phyloP scores from a whole-genome alignment of 805 yeast genomes.

The Spencermartinsiella europaea region DNA sequence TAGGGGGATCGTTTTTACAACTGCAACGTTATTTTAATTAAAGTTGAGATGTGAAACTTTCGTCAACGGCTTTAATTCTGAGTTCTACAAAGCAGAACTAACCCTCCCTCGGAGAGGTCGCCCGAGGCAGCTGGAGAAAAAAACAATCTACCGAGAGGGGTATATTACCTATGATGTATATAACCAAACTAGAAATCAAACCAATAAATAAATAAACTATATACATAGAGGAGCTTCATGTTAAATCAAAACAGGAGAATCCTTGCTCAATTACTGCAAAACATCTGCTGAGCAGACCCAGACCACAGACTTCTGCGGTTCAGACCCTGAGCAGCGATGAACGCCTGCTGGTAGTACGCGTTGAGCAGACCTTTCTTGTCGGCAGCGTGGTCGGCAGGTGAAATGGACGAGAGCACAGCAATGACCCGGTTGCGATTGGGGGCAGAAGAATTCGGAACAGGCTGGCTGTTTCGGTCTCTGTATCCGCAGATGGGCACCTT shows the following conservation, averaged over 20 bases:
- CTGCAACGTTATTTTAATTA: too few species aligned
- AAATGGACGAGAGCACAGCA: conserved; percentile 4
- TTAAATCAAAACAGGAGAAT: too few species aligned
- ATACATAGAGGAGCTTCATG: background rate
- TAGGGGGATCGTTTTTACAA: too few species aligned
- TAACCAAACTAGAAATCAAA: too few species aligned
- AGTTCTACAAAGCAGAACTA: background rate
- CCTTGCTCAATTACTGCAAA: conserved; percentile 9
- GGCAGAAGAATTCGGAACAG: conserved; percentile 26
- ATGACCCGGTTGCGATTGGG: conserved; percentile 10
- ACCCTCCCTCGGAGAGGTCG: too few species aligned
- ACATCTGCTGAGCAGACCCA: conserved; percentile 31
- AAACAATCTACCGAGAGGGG: too few species aligned
- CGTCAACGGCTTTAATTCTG: too few species aligned
- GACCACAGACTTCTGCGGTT: conserved; percentile 26
- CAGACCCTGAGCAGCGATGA: conserved; percentile 25
- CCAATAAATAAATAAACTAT: background rate
- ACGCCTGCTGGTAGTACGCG: conserved; percentile 23
- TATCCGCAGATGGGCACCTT: conserved; percentile 23
- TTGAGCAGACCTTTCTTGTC: conserved; percentile 3
- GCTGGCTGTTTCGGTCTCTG: conserved; percentile 17
- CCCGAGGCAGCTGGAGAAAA: too few species aligned
- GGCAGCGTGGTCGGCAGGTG: conserved; percentile 2
- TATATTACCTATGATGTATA: too few species aligned
- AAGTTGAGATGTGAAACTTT: too few species aligned